Evolutionary conservation across 1,284 basidiomycete species (phyloP), one percentile per base, ranked within the genome.

Genomic region (Wolfiporia cocos): DNA sequence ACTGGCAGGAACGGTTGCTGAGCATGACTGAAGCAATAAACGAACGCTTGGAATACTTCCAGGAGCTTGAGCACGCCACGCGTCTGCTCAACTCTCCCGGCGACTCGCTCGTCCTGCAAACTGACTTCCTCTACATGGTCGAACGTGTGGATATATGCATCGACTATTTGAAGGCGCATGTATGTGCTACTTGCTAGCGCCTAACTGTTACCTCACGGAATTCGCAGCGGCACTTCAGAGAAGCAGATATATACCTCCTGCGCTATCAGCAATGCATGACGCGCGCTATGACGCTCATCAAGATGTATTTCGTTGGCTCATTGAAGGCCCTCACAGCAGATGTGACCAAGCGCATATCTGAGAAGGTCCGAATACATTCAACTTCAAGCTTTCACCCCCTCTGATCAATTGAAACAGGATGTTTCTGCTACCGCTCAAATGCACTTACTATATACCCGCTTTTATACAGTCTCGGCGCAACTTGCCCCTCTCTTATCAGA

Each of bases 251-350:
- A 15, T 96, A 95, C 60, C 70, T 95, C 7, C 73, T 97, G 17
- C 81, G 93, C 19, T 96, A 93, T 65, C 92, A 94, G 56, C 93
- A 96, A 65, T 96, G 93, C 62, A 83, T 96, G 76, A 94, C 90
- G 0, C 80, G 93, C 26, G 88, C 91, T 18, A 95, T 96, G 92
- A 95, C 92, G 0, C 72, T 97, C 39, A 91, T 96, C 67, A 93
- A 89, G 59, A 91, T 96, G 78, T 92, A 86, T 64, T 94, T 95
- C 55, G 81, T 93, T 18, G 84, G 86, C 3, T 83, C 86, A 2
- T 69, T 96, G 10, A 74, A 82, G 42, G 78, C 82, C 1, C 70
- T 93, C 10, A 78, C 82, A 1, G 65, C 76, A 18, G 89, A 95
- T 52, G 75, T 93, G 11, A 74, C 75, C 2, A 83, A 74, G 51